Base-by-base conservation (phyloP, 169 alveolate species). In the Cryptosporidium ubiquitum region DNA sequence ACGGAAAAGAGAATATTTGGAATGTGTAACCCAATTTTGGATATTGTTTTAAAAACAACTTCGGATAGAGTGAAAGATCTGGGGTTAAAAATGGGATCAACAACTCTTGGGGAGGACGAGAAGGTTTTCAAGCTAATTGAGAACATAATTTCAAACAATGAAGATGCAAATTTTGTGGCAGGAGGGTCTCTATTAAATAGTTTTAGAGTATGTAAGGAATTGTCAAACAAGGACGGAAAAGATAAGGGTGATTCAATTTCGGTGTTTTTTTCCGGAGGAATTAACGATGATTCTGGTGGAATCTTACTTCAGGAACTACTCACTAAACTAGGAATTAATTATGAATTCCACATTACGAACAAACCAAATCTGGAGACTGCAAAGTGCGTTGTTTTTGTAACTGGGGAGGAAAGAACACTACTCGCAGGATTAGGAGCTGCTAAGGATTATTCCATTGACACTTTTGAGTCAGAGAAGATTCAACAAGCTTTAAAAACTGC, bases 171-270 rank as follows among this genome's bases (percentile, higher is more conserved):
- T 73, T 79, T 79, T 79, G 89, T 64, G 33, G 66, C 69, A 42
- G 89, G 89, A 12, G 89, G 89, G 42, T 79, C 89, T 47, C 68
- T 79, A n/a, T 64, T 79, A 61, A 79, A 79, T 61, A 40, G 68
- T 14, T 49, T 79, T 20, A 37, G 89, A 79, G 89, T 79, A 20
- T 79, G 89, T 12, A 58, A 79, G 29, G 75, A 49, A 20, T 35
- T 79, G 33, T 79, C 68, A 40, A 79, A 61, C 16, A 60, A 7
- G 39, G 89, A 79, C 61, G 9, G 42, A 14, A 64, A 35, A 64
- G 20, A 64, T 37, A 73, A 57, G 35, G n/a, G 14, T 51, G 86
- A 51, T 14, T 9, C 20, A n/a, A 31, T 79, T 42, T 35, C 73
- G 2, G 29, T 79, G n/a, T 79, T 40, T 12, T 79, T 79, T 79